Conservation (phyloP, 805 yeast genomes). For the Lachancea mirantina region DNA sequence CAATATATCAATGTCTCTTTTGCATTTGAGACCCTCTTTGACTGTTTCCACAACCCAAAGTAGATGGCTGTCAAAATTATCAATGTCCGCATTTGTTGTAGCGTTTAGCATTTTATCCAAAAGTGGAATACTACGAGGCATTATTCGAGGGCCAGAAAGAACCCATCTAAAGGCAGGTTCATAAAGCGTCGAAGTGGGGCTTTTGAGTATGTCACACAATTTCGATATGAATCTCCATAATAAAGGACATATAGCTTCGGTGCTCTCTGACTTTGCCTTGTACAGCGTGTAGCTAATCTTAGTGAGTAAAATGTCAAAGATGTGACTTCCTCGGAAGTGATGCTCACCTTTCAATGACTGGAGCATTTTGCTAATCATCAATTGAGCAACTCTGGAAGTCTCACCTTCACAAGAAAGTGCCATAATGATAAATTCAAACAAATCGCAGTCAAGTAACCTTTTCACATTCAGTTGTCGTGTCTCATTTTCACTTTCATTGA, state of each 20-base stretch:
- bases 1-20: constrained; percentile 47
- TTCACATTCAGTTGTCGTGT: constrained; percentile 42
- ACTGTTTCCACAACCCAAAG: constrained; percentile 58
- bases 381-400: constrained; percentile 33
- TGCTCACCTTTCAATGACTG: constrained; percentile 35
- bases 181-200: constrained; percentile 69
- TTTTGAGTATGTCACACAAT: constrained; percentile 48
- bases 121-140: constrained; percentile 39
- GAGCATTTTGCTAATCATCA: constrained; percentile 40
- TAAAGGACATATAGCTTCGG: constrained; percentile 36
- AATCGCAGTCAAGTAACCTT: constrained; percentile 47
- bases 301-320: constrained; percentile 47
- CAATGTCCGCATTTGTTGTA: constrained; percentile 31
- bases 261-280: constrained; percentile 9
- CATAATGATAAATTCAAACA: constrained; percentile 42
- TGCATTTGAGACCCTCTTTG: constrained; percentile 39
- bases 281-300: constrained; percentile 34
- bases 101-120: constrained; percentile 29
- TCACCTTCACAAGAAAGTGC: constrained; percentile 34
- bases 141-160: constrained; percentile 38
- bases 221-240: constrained; percentile 51
- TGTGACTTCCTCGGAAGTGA: constrained; percentile 48
- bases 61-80: constrained; percentile 49
- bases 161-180: constrained; percentile 66
- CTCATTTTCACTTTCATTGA: constrained; percentile 20